phyloP scores from a whole-genome alignment of 176 grass and related monocot species.

The Microstegium vimineum region DNA sequence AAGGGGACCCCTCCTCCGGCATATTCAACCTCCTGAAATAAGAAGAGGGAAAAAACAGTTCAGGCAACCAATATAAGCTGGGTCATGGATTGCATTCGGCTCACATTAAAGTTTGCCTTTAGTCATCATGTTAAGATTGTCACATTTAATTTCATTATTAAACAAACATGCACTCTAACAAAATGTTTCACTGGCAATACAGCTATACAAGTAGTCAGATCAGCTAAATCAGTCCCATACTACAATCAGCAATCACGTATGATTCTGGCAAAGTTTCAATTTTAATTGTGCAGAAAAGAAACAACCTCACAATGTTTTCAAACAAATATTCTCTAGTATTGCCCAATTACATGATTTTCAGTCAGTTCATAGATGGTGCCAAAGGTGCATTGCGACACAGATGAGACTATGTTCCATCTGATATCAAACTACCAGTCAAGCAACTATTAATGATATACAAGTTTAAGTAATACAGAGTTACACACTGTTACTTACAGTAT shows the following conservation, averaged over 20 bases:
- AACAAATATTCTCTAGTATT: background rate
- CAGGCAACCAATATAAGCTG: background rate
- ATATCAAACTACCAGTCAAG: background rate
- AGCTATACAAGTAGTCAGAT: background rate
- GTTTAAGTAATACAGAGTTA: background rate
- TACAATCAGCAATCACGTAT: background rate
- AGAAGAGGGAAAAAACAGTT: background rate
- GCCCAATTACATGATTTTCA: background rate
- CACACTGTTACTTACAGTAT: background rate
- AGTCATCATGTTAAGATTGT: background rate
- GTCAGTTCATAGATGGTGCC: background rate
- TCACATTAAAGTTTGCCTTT: background rate
- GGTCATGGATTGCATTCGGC: background rate
- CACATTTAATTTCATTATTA: background rate
- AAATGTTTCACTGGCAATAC: background rate
- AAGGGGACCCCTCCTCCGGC: slow-evolving; percentile 65
- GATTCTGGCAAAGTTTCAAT: background rate
- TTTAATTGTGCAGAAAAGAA: background rate
- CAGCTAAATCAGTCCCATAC: background rate
- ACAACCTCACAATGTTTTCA: background rate
- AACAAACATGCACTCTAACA: background rate
- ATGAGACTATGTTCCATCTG: background rate
- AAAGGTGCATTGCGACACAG: background rate
- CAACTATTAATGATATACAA: background rate
- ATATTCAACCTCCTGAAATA: slow-evolving; percentile 89